These are phyloP conservation scores for Pseudopyrenochaeta lycopersici DNA, from an alignment of 2,329 filamentous ascomycete species.

Conservation along the genomic window DNA sequence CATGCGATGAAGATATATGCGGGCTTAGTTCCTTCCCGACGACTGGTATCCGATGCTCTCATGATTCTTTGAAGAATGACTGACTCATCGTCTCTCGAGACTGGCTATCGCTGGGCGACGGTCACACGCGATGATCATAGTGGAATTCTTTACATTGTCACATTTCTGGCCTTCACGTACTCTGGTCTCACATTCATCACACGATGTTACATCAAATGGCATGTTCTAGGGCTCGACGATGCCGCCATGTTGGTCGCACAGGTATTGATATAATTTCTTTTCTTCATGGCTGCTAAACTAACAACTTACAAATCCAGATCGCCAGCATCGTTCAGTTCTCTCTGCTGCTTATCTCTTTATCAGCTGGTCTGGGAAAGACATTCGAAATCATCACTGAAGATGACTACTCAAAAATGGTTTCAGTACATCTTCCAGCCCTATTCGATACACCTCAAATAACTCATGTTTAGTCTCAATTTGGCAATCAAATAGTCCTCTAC, in stretches of 20 bases:
- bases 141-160: conserved; percentile 35
- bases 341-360: conserved; percentile 28
- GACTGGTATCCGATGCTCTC: not conserved
- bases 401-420: conserved; percentile 28
- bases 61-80: not conserved
- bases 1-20: not conserved
- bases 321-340: conserved; percentile 26
- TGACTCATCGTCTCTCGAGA: not conserved
- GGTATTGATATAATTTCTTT: conserved; percentile 16
- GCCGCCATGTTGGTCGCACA: conserved; percentile 30
- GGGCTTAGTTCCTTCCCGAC: not conserved
- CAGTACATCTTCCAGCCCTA: conserved; percentile 13
- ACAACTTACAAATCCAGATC: conserved; percentile 12
- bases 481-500: conserved; percentile 32
- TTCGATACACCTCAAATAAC: not conserved
- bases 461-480: conserved; percentile 18
- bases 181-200: conserved; percentile 32
- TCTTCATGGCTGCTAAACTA: not conserved
- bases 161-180: conserved; percentile 36
- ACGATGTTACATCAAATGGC: conserved; percentile 36
- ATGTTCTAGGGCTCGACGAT: conserved; percentile 36
- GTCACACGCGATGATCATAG: conserved; percentile 34
- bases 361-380: conserved; percentile 30
- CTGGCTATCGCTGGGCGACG: conserved; percentile 27
- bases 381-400: conserved; percentile 21